These are phyloP conservation scores for Volutella citrinella DNA, from an alignment of 2,329 filamentous ascomycete species.

Conservation along the genomic window DNA sequence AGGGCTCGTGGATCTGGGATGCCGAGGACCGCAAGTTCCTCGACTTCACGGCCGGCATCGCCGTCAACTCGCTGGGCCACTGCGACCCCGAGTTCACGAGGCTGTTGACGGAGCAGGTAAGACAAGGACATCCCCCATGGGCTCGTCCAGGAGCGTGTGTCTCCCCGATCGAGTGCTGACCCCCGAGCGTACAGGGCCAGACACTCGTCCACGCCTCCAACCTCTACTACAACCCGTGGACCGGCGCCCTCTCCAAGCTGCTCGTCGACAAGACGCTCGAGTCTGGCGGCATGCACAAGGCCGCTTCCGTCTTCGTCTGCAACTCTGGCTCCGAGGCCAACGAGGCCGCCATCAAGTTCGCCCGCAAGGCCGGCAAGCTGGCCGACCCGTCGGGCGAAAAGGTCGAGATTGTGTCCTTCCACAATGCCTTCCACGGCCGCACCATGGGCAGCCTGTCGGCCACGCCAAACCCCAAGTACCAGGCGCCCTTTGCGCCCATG, in stretches of 20 bases:
- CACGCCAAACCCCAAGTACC: conserved; percentile 97
- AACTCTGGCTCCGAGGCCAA: conserved; percentile 98
- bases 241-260: conserved; percentile 79
- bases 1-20: conserved; percentile 88
- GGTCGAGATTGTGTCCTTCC: conserved; percentile 84
- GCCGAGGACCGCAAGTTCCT: conserved; percentile 85
- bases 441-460: conserved; percentile 96
- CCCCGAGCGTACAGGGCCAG: too few relatives aligned
- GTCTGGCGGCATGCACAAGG: conserved; percentile 79
- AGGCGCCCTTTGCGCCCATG: conserved; percentile 93
- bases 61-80: conserved; percentile 90
- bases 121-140: conserved; percentile 4
- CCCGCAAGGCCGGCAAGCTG: conserved; percentile 82
- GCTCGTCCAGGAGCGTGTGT: too few relatives aligned
- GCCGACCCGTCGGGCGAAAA: conserved; percentile 70
- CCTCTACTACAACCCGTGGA: conserved; percentile 97
- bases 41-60: conserved; percentile 94
- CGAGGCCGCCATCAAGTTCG: conserved; percentile 96
- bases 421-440: conserved; percentile 90
- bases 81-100: conserved; percentile 75
- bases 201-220: conserved; percentile 90
- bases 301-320: conserved; percentile 81
- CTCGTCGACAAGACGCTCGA: conserved; percentile 78
- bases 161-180: too few relatives aligned
- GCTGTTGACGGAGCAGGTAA: conserved; percentile 74